Conservation (phyloP, 371 early-diverging fungal genomes). For the Gilbertella persicaria region DNA sequence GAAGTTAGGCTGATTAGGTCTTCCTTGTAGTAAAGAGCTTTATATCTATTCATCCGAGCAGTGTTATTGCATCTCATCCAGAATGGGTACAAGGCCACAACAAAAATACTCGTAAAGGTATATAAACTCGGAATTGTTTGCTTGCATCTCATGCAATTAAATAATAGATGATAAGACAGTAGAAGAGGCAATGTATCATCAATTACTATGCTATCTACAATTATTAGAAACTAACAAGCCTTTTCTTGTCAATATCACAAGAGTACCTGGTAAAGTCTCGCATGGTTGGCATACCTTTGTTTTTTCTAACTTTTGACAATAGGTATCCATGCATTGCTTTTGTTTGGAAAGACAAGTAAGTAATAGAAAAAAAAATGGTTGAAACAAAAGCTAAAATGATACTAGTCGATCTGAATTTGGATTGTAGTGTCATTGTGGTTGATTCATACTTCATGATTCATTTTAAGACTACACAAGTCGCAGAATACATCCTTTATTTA, state of each 20-base stretch:
- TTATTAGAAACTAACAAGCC: constrained; percentile 70
- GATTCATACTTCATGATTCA: constrained; percentile 59
- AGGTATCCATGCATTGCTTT: constrained; percentile 46
- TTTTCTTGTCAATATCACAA: constrained; percentile 60
- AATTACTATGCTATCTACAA: constrained; percentile 63
- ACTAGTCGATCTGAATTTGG: constrained; percentile 58
- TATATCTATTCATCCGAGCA: constrained; percentile 64
- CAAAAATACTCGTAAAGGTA: constrained; percentile 44
- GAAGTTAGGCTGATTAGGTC: background rate
- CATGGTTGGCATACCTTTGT: constrained; percentile 19
- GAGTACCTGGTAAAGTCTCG: constrained; percentile 50
- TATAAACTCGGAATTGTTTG: background rate
- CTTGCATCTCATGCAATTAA: background rate
- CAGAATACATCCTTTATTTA: constrained; percentile 34
- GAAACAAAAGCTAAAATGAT: background rate
- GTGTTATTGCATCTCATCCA: constrained; percentile 58
- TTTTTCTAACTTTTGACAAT: constrained; percentile 19
- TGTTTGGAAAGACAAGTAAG: constrained; percentile 46
- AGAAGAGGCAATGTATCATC: constrained; percentile 42
- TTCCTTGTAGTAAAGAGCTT: constrained; percentile 47
- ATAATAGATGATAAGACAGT: constrained; percentile 41
- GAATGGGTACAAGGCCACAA: constrained; percentile 59
- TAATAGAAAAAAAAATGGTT: background rate
- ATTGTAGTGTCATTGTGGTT: constrained; percentile 56
- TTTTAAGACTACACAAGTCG: constrained; percentile 49